A percentile compares a stretch with the other conserved stretches of the same genome.
Evolutionary conservation across 805 yeast species (phyloP).

Genomic region (Cyberlindnera maclurae): DNA sequence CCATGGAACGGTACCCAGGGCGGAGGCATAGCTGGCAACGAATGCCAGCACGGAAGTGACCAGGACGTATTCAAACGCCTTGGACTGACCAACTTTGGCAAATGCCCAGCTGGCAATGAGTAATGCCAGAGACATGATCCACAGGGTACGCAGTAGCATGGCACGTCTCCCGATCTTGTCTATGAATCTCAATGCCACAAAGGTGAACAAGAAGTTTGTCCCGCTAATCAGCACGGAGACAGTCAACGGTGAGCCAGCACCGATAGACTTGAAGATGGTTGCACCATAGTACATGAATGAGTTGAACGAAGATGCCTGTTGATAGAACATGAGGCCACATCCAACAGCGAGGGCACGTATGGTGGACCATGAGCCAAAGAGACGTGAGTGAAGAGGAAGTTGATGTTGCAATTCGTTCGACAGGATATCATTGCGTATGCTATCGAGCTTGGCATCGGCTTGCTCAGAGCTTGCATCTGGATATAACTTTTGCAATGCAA

Average conservation of each 20-base stretch:
- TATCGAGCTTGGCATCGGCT: conserved; percentile 37
- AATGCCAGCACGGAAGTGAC: conserved; percentile 27
- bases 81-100: conserved; percentile 1
- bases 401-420: conserved; percentile 5
- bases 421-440: conserved; percentile 37
- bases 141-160: conserved; percentile 36
- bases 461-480: conserved; percentile 36
- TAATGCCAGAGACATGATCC: conserved; percentile 33
- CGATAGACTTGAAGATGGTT: conserved; percentile 45
- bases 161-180: conserved; percentile 43
- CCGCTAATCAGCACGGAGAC: conserved; percentile 49
- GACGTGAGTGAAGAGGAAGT: conserved; percentile 2
- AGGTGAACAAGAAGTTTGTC: conserved; percentile 49
- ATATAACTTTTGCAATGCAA: conserved; percentile 37
- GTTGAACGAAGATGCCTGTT: conserved; percentile 56
- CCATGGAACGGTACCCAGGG: conserved; percentile 40
- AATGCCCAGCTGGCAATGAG: conserved; percentile 27
- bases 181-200: conserved; percentile 42
- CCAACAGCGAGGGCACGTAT: conserved; percentile 38
- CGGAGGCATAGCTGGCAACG: conserved; percentile 37
- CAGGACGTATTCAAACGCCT: conserved; percentile 11
- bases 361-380: conserved; percentile 22
- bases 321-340: conserved; percentile 46
- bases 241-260: conserved; percentile 45
- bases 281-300: conserved; percentile 60